Evolutionary conservation across 1,284 basidiomycete species (phyloP), one percentile per base, ranked within the genome.

Genomic region (Cutaneotrichosporon sp.): DNA sequence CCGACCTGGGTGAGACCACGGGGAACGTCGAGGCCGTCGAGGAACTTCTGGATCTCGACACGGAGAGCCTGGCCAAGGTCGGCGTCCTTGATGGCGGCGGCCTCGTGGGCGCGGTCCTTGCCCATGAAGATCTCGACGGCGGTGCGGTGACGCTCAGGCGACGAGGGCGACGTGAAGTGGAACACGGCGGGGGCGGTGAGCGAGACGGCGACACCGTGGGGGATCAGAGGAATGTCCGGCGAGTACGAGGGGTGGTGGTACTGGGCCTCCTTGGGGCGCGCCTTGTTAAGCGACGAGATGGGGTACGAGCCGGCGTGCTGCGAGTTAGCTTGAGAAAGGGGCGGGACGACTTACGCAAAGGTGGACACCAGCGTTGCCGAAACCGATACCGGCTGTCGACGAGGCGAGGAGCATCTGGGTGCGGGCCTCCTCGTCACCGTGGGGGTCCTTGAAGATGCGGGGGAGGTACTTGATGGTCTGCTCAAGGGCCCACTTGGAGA

Each of bases 211-310:
- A 92, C 78, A 52, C 90, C 90, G 69, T 97, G 90, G 13, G 93
- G 93, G 52, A 97, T 90, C 59, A 97, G 91, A 8, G 92, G 91
- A 52, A 85, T 80, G 60, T 87, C 83, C 15, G 85, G 83, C 38
- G 80, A 77, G 75, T 92, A 92, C 51, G 88, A 89, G 42, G 89
- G 82, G 73, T 96, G 79, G 22, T 76, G 75, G 17, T 77, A 74
- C 62, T 79, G 90, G 69, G 87, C 83, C 73, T 86, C 91, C 70
- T 88, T 87, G 4, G 90, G 87, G 0, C 90, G 87, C 60, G 85
- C 85, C 78, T 97, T 97, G 79, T 97, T 97, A 67, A 97, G 76
- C 1, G 93, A 92, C 17, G 90, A 93, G 59, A 96, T 92, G 15
- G 69, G 69, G 60, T 69, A 73, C 37, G 70, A 69, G 55, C 67